Conservation (phyloP, 1,284 basidiomycete genomes). For the Boletellus deceptivus region DNA sequence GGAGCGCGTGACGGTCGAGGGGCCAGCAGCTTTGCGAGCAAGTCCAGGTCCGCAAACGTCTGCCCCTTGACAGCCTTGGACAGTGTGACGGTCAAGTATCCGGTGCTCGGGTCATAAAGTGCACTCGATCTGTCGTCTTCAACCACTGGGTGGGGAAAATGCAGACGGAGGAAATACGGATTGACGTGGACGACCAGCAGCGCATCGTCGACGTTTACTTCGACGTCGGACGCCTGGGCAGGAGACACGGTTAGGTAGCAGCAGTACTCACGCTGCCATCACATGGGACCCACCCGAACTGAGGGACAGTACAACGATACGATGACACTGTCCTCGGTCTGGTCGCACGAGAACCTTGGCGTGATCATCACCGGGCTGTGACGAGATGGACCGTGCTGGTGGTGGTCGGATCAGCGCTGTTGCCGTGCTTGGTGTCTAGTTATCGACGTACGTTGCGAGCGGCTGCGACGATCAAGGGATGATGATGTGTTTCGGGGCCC, state of each 20-base stretch:
- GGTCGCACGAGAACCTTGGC: slow-evolving; percentile 71
- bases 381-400: not conserved
- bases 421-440: not conserved
- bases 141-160: slow-evolving; percentile 58
- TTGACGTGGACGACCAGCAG: slow-evolving; percentile 73
- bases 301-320: slow-evolving; percentile 73
- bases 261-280: slow-evolving; percentile 2
- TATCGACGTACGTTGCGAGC: not conserved
- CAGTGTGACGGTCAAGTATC: slow-evolving; percentile 67
- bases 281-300: slow-evolving; percentile 57
- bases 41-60: slow-evolving; percentile 70
- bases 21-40: slow-evolving; percentile 71
- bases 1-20: slow-evolving; percentile 47
- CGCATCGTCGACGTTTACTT: slow-evolving; percentile 70
- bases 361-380: slow-evolving; percentile 60
- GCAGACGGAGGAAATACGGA: slow-evolving; percentile 77
- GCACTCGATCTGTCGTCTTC: slow-evolving; percentile 74
- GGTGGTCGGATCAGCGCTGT: not conserved
- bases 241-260: slow-evolving; percentile 17
- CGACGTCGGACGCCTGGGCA: slow-evolving; percentile 69
- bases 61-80: slow-evolving; percentile 65
- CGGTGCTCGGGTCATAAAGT: slow-evolving; percentile 67
- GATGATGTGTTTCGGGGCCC: not conserved
- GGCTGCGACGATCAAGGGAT: slow-evolving; percentile 2
- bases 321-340: slow-evolving; percentile 58